Percentiles rank a stretch among this genome's conserved stretches.
Conservation (phyloP, 352 stramenopile genomes). For the Thalassiosira mediterranea region DNA sequence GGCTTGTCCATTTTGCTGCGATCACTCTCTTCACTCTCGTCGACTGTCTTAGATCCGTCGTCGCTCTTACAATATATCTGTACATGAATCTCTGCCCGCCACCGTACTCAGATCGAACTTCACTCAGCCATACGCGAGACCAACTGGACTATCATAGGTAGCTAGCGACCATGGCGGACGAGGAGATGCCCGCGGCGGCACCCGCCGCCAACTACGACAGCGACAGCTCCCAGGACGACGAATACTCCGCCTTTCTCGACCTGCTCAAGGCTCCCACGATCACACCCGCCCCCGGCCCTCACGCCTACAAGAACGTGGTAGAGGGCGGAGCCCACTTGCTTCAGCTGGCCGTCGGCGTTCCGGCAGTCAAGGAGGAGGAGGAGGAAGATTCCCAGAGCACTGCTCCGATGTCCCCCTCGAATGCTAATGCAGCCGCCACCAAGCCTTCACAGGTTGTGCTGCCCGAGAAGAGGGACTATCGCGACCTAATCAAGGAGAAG, state of each 20-base stretch:
- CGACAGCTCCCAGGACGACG: not conserved
- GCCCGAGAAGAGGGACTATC: not conserved
- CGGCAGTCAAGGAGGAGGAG: not conserved
- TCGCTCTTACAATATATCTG: too few species aligned
- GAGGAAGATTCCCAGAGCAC: not conserved
- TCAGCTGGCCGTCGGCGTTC: not conserved
- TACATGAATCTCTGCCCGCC: too few species aligned
- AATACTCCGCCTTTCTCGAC: constrained; percentile 13
- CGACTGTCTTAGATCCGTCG: too few species aligned
- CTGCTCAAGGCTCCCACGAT: constrained; percentile 8
- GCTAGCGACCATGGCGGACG: not conserved
- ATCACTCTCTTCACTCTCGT: too few species aligned
- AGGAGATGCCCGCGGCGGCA: not conserved
- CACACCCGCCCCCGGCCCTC: not conserved
- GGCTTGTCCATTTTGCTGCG: too few species aligned
- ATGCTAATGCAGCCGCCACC: not conserved
- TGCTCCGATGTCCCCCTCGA: not conserved
- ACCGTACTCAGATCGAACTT: too few species aligned
- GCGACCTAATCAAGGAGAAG: constrained; percentile 15
- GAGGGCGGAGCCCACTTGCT: constrained; percentile 17
- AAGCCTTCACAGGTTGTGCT: not conserved
- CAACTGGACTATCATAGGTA: too few species aligned
- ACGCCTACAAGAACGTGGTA: not conserved
- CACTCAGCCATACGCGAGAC: too few species aligned
- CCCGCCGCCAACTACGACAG: not conserved